A percentile compares a stretch with the other conserved stretches of the same genome.
Conservation (phyloP, 805 yeast species). For the Tetrapisispora phaffii region DNA sequence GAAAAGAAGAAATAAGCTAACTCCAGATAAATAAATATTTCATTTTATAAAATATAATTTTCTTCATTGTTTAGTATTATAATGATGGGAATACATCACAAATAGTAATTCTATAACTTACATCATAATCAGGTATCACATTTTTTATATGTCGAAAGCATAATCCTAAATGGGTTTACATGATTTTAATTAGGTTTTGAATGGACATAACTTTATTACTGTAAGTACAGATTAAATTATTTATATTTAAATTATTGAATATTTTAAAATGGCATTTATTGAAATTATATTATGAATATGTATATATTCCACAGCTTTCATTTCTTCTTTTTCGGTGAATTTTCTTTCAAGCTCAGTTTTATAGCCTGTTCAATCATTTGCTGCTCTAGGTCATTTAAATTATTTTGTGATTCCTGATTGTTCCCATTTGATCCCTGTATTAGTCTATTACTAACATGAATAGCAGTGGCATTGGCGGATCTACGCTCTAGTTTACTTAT, state of each 20-base stretch:
- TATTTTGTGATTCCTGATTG: constrained; percentile 19
- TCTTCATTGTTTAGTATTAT: constrained; percentile 1
- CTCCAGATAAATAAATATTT: background rate
- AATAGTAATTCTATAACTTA: too few species aligned
- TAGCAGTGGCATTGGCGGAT: constrained; percentile 89
- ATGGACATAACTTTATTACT: too few species aligned
- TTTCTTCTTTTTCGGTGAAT: constrained; percentile 3
- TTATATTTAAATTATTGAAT: constrained; percentile 10
- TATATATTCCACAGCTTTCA: constrained; percentile 3
- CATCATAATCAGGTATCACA: background rate
- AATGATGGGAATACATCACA: background rate
- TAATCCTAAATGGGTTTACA: background rate
- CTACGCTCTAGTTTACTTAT: constrained; percentile 69
- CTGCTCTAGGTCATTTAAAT: constrained; percentile 46
- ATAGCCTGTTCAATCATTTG: constrained; percentile 81
- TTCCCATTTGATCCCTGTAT: constrained; percentile 28
- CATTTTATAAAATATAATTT: constrained; percentile 1
- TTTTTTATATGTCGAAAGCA: background rate
- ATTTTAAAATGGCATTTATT: background rate
- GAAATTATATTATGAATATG: background rate
- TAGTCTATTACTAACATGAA: constrained; percentile 77
- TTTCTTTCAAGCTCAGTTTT: constrained; percentile 57
- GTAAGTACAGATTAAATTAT: too few species aligned
- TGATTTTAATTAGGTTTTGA: too few species aligned
- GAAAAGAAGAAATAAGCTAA: constrained; percentile 78